These are phyloP conservation scores for Striga hermonthica DNA, from an alignment of 305 asterid species.

Conservation along the genomic window DNA sequence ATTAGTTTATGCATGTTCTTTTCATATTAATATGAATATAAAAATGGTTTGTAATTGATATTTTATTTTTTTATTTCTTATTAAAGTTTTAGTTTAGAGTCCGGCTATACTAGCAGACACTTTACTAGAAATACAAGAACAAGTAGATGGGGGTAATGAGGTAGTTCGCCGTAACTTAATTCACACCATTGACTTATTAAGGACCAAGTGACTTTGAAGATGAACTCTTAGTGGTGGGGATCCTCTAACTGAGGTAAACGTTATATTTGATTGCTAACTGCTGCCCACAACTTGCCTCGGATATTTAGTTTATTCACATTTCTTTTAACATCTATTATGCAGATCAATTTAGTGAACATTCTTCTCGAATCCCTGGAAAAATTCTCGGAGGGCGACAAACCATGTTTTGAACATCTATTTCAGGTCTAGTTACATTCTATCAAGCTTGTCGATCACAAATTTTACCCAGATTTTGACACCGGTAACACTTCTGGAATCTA, in stretches of 20 bases:
- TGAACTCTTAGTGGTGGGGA: slow-evolving; percentile 67
- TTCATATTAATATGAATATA: neutral
- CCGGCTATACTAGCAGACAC: slow-evolving; percentile 80
- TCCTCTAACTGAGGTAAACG: slow-evolving; percentile 77
- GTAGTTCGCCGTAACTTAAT: slow-evolving; percentile 33
- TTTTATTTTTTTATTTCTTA: neutral
- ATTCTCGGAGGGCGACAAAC: slow-evolving; percentile 51
- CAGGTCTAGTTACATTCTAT: slow-evolving; percentile 50
- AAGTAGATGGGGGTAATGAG: slow-evolving; percentile 69
- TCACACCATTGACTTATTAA: too few species aligned
- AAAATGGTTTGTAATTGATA: neutral
- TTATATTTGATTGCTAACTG: neutral
- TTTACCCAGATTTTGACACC: slow-evolving; percentile 7
- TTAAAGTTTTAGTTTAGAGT: slow-evolving; percentile 42
- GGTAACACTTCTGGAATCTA: neutral
- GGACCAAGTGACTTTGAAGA: slow-evolving; percentile 68
- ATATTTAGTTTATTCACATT: too few species aligned
- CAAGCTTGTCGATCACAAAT: neutral
- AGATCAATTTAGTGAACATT: slow-evolving; percentile 75
- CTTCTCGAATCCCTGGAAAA: slow-evolving; percentile 56
- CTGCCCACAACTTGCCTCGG: too few species aligned
- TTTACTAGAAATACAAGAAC: slow-evolving; percentile 83
- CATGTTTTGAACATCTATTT: slow-evolving; percentile 56
- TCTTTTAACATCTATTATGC: slow-evolving; percentile 24
- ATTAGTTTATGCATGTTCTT: slow-evolving; percentile 17